Evolutionary conservation across 116 monocot species (phyloP).

Genomic region (Trichopus zeylanicus): DNA sequence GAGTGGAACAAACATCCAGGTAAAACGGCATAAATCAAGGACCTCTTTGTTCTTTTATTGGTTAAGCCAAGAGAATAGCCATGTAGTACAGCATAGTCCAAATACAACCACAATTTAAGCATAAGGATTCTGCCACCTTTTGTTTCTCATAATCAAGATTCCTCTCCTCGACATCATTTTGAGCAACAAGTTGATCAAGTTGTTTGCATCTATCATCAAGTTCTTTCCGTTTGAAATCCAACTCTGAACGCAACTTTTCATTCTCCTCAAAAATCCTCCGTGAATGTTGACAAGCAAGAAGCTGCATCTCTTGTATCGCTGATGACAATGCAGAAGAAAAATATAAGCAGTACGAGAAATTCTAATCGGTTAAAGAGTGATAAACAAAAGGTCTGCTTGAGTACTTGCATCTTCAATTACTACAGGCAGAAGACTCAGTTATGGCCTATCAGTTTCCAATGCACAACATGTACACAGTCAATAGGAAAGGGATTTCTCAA

Average conservation of each 20-base stretch:
- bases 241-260: slow-evolving; percentile 40
- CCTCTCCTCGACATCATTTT: slow-evolving; percentile 45
- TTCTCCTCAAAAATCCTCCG: slow-evolving; percentile 66
- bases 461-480: too few species aligned
- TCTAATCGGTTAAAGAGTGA: neutral
- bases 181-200: slow-evolving; percentile 54
- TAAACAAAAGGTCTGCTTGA: too few species aligned
- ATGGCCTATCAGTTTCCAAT: too few species aligned
- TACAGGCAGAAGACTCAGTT: too few species aligned
- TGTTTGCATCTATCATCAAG: slow-evolving; percentile 44
- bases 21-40: too few species aligned
- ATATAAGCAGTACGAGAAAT: neutral
- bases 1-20: too few species aligned
- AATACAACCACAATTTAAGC: neutral
- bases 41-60: too few species aligned
- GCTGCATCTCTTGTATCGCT: slow-evolving; percentile 75
- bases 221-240: slow-evolving; percentile 65
- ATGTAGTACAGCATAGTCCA: neutral
- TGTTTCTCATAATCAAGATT: slow-evolving; percentile 63
- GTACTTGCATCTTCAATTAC: too few species aligned
- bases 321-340: slow-evolving; percentile 1
- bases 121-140: slow-evolving; percentile 33
- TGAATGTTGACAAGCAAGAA: slow-evolving; percentile 55
- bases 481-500: too few species aligned
- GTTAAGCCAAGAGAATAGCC: too few species aligned